Evolutionary conservation across 768 basidiomycete species (phyloP).

Genomic region (Xerocomellus dryophilus): DNA sequence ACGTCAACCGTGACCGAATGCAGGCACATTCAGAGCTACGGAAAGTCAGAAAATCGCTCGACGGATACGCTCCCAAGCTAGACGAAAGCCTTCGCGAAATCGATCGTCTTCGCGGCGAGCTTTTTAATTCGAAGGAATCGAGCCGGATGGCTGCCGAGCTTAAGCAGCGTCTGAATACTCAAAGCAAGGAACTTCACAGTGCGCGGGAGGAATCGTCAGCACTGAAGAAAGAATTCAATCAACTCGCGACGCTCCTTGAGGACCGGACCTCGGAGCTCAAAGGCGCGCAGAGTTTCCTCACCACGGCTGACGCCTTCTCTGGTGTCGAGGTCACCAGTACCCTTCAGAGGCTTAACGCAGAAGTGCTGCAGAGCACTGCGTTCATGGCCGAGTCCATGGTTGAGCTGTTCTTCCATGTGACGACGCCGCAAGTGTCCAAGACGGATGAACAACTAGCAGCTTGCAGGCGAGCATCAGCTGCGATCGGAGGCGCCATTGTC

Average conservation of each 20-base stretch:
- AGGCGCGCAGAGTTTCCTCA: constrained; percentile 45
- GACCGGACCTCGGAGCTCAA: constrained; percentile 44
- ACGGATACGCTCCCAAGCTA: constrained; percentile 16
- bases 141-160: constrained; percentile 10
- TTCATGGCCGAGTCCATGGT: constrained; percentile 47
- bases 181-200: constrained; percentile 18
- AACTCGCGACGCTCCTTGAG: constrained; percentile 33
- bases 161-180: constrained; percentile 17
- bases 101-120: constrained; percentile 16
- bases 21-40: constrained; percentile 23
- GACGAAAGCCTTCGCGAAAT: constrained; percentile 18
- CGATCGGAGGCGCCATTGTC: constrained; percentile 23
- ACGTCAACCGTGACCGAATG: constrained; percentile 20
- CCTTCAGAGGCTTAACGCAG: constrained; percentile 45
- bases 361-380: constrained; percentile 47
- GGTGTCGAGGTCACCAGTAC: constrained; percentile 44
- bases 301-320: constrained; percentile 41
- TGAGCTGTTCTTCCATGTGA: constrained; percentile 36
- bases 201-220: constrained; percentile 30
- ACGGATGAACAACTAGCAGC: constrained; percentile 25
- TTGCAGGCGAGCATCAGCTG: constrained; percentile 18
- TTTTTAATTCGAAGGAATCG: constrained; percentile 13
- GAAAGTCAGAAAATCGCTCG: constrained; percentile 19
- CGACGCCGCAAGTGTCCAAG: constrained; percentile 4
- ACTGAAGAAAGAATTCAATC: constrained; percentile 28